Evolutionary conservation across 768 basidiomycete species (phyloP).

Genomic region (Suillus spraguei): DNA sequence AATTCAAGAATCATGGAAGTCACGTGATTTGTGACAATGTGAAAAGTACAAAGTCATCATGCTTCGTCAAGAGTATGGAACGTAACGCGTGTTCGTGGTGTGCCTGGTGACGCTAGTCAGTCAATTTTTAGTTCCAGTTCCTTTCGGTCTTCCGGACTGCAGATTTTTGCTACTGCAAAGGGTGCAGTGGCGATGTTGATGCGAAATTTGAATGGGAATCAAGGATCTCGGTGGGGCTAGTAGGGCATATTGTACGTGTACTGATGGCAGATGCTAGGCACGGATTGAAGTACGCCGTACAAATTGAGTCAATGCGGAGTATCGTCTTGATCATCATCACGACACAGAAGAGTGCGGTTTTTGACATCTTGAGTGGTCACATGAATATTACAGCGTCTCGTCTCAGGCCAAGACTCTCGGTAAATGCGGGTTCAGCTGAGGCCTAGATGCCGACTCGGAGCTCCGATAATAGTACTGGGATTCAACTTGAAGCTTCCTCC

Average conservation of each 20-base stretch:
- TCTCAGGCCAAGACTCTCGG: constrained; percentile 63
- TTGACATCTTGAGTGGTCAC: constrained; percentile 41
- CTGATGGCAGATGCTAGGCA: constrained; percentile 46
- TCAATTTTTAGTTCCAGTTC: constrained; percentile 44
- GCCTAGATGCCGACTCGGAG: constrained; percentile 44
- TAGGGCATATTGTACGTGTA: constrained; percentile 69
- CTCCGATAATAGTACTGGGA: constrained; percentile 6
- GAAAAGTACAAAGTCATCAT: too few relatives aligned
- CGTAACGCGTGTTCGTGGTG: neutral
- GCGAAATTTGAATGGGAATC: constrained; percentile 61
- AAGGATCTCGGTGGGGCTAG: constrained; percentile 31
- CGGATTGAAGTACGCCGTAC: constrained; percentile 42
- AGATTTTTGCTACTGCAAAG: constrained; percentile 63
- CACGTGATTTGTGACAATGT: neutral
- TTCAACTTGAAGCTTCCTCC: neutral
- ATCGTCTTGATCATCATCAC: constrained; percentile 12
- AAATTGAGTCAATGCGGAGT: constrained; percentile 41
- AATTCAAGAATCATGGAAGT: neutral
- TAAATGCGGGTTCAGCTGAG: constrained; percentile 57
- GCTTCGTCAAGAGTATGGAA: neutral
- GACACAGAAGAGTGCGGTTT: constrained; percentile 3
- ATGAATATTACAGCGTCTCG: constrained; percentile 68
- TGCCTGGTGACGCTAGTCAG: neutral
- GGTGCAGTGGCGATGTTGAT: constrained; percentile 77
- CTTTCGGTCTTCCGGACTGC: constrained; percentile 65